These are phyloP conservation scores for Cladosporium sp. DNA, from an alignment of 2,329 filamentous ascomycete species.

Conservation along the genomic window DNA sequence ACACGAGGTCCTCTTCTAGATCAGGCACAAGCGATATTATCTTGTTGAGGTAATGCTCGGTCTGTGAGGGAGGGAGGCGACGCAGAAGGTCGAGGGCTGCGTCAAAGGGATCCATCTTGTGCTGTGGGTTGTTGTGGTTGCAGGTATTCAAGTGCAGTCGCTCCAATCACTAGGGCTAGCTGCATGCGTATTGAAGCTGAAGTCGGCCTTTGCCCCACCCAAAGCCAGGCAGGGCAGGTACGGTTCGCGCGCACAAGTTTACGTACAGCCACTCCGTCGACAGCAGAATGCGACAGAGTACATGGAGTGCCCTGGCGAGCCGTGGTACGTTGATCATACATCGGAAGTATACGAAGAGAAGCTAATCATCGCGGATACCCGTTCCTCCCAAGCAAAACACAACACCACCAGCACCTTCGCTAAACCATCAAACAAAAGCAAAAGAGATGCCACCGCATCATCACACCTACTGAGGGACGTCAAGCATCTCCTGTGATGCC, in stretches of 20 bases:
- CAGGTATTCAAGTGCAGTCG: not conserved
- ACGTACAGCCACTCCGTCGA: too few relatives aligned
- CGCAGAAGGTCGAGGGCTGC: slow-evolving; percentile 91
- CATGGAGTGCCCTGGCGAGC: too few relatives aligned
- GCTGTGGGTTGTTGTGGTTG: slow-evolving; percentile 3
- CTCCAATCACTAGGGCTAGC: not conserved
- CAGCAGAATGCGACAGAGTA: too few relatives aligned
- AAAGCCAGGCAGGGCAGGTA: too few relatives aligned
- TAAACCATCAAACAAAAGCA: not conserved
- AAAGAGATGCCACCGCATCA: not conserved
- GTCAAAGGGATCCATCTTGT: slow-evolving; percentile 65
- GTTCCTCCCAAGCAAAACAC: not conserved
- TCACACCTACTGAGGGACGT: not conserved
- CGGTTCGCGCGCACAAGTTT: too few relatives aligned
- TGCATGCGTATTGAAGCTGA: too few relatives aligned
- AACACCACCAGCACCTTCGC: not conserved
- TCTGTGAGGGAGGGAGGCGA: slow-evolving; percentile 92
- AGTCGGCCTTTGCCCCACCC: too few relatives aligned
- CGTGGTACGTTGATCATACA: not conserved
- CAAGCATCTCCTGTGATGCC: slow-evolving; percentile 7
- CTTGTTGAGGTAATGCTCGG: slow-evolving; percentile 79
- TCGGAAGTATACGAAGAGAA: not conserved
- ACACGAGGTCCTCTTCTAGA: slow-evolving; percentile 95
- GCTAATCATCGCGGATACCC: not conserved
- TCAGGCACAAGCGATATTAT: slow-evolving; percentile 88